These are phyloP conservation scores for Claviceps digitariae DNA, from an alignment of 2,329 filamentous ascomycete species.

Conservation along the genomic window DNA sequence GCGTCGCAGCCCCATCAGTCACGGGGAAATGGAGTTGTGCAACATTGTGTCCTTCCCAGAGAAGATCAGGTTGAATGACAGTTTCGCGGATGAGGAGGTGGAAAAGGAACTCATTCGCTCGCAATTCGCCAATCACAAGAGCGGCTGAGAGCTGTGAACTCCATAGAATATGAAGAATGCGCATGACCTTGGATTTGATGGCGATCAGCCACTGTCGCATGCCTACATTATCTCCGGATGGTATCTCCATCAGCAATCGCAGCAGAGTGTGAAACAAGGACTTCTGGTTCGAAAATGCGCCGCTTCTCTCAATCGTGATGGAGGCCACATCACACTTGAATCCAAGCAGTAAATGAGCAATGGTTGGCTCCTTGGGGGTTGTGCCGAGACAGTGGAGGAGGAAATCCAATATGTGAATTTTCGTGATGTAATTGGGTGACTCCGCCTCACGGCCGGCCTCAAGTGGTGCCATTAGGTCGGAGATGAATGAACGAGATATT, in stretches of 20 bases:
- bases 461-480: slow-evolving; percentile 52
- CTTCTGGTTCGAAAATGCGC: slow-evolving; percentile 55
- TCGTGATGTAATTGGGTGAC: slow-evolving; percentile 65
- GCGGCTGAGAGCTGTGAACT: slow-evolving; percentile 63
- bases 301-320: slow-evolving; percentile 52
- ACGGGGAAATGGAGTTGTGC: slow-evolving; percentile 53
- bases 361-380: slow-evolving; percentile 63
- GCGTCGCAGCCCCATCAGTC: slow-evolving; percentile 50
- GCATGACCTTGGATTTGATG: slow-evolving; percentile 54
- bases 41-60: slow-evolving; percentile 60
- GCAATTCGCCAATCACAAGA: slow-evolving; percentile 66
- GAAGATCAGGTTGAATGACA: slow-evolving; percentile 52
- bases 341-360: slow-evolving; percentile 82
- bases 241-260: slow-evolving; percentile 55
- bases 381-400: slow-evolving; percentile 66
- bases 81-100: slow-evolving; percentile 59
- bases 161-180: slow-evolving; percentile 72
- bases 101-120: slow-evolving; percentile 67
- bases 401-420: slow-evolving; percentile 75
- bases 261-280: slow-evolving; percentile 79
- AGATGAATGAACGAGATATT: slow-evolving; percentile 61
- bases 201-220: slow-evolving; percentile 57
- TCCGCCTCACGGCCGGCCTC: slow-evolving; percentile 60
- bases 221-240: slow-evolving; percentile 45
- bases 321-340: slow-evolving; percentile 64